Evolutionary conservation across 352 stramenopile species (phyloP).

Genomic region (Phytopythium aichiense): DNA sequence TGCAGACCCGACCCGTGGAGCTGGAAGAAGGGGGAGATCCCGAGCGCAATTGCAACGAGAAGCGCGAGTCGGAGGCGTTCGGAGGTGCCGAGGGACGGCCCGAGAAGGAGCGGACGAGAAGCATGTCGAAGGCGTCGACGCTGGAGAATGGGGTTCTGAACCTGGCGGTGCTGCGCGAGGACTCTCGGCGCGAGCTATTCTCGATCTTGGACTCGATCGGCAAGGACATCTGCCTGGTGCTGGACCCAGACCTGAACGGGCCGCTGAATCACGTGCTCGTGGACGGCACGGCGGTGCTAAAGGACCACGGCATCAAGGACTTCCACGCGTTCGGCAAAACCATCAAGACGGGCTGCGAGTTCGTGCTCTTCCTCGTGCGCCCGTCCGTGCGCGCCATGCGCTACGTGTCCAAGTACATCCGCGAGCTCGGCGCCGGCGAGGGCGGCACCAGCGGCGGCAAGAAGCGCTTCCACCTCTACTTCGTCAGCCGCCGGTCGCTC

Average conservation of each 20-base stretch:
- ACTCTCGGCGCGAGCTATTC: slow-evolving; percentile 80
- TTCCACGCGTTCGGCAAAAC: slow-evolving; percentile 80
- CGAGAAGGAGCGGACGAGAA: not conserved
- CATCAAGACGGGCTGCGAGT: slow-evolving; percentile 81
- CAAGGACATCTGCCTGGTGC: slow-evolving; percentile 86
- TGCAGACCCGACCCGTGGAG: not conserved
- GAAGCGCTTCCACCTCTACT: slow-evolving; percentile 88
- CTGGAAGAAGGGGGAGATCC: not conserved
- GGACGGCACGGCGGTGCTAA: slow-evolving; percentile 80
- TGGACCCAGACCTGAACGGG: slow-evolving; percentile 79
- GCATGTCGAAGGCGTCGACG: slow-evolving; percentile 75
- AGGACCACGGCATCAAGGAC: slow-evolving; percentile 83
- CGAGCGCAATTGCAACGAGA: not conserved
- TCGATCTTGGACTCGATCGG: slow-evolving; percentile 80
- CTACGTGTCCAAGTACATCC: slow-evolving; percentile 77
- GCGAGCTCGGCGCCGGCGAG: slow-evolving; percentile 44
- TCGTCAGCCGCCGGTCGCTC: slow-evolving; percentile 87
- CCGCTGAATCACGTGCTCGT: slow-evolving; percentile 85
- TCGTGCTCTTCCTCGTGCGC: slow-evolving; percentile 87
- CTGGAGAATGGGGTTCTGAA: slow-evolving; percentile 85
- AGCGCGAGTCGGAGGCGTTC: not conserved
- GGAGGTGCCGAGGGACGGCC: no score
- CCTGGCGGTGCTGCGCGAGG: slow-evolving; percentile 79
- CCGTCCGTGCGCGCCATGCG: slow-evolving; percentile 70
- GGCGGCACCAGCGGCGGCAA: slow-evolving; percentile 22